A percentile compares a stretch with the other conserved stretches of the same genome.
These are phyloP conservation scores for Penicillium mononematosum DNA, from an alignment of 495 filamentous ascomycete species.

Conservation along the genomic window DNA sequence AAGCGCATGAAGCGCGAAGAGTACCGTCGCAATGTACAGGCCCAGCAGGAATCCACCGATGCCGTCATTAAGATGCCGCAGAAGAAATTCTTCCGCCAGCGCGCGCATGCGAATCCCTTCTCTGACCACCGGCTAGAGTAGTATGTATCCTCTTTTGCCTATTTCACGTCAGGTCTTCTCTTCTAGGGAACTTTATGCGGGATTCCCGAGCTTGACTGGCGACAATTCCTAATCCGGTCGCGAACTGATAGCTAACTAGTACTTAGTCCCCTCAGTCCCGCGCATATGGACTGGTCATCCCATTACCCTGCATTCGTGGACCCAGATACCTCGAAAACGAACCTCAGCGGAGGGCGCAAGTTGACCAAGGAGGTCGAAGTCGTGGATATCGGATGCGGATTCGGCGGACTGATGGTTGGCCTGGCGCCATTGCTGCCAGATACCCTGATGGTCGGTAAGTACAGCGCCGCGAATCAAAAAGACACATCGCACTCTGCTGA, in stretches of 20 bases:
- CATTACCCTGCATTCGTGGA: conserved; percentile 74
- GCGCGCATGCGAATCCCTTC: conserved; percentile 96
- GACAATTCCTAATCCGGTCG: background rate
- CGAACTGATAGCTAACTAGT: conserved; percentile 18
- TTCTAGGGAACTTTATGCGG: background rate
- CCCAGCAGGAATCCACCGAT: conserved; percentile 29
- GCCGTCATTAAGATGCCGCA: conserved; percentile 61
- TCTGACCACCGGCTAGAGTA: conserved; percentile 87
- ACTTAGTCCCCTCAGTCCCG: conserved; percentile 72
- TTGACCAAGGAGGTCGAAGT: conserved; percentile 74
- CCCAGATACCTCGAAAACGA: conserved; percentile 34
- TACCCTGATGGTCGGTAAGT: conserved; percentile 73
- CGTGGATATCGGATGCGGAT: conserved; percentile 97
- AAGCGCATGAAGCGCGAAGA: conserved; percentile 75
- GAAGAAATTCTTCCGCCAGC: conserved; percentile 94
- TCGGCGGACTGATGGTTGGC: conserved; percentile 85
- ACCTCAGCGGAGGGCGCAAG: conserved; percentile 36
- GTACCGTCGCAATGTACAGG: conserved; percentile 53
- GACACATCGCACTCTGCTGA: too few relatives aligned
- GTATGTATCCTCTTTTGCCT: conserved; percentile 49
- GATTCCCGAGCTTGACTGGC: background rate
- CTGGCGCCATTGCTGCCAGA: conserved; percentile 78
- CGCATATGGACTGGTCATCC: conserved; percentile 85
- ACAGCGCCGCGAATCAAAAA: background rate
- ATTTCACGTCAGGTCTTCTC: background rate